Evolutionary conservation across 441 rosid genomes (phyloP), one percentile per base, ranked within the genome.

Genomic region (Adansonia madagascariensis): DNA sequence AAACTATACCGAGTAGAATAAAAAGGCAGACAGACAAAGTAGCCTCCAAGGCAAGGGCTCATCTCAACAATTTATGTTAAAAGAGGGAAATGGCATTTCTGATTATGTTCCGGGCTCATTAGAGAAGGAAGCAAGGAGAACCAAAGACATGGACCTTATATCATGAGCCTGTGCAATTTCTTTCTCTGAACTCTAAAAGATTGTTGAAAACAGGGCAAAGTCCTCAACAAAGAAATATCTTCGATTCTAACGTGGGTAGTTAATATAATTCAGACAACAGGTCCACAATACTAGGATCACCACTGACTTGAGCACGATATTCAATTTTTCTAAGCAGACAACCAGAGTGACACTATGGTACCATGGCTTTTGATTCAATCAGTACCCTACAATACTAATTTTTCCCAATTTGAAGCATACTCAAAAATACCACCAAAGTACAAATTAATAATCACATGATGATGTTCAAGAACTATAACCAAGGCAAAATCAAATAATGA

Each of bases 311-410:
- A 24, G 53, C 43, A 60, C 7, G 22, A 41, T 6, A n/a, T 55
- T 55, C 57, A 44, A 22, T 43, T 47, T 62, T 47, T 47, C 57
- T 17, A n/a, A 24, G 27, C 66, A 73, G 75, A 73, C 39, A 73
- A 53, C 17, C 27, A 50, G 15, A 14, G 65, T 43, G n/a, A 39
- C 65, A 56, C 52, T 11, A 18, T 9, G 49, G 18, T 35, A 39
- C 20, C 17, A 39, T 24, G 24, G 24, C 24, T 24, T 73, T 12
- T 57, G 55, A 59, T 57, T 56, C 22, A 1, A 73, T 43, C 1
- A 24, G 27, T 43, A 43, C 41, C 66, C 41, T 6, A 14, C 0
- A 5, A 17, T 18, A n/a, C 53, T 24, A 24, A 24, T 17, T 35
- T 17, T 73, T n/a, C 0, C 20, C n/a, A 39, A 53, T 31, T 39